Conservation (phyloP, 2,329 filamentous ascomycete species). For the Hypoxylon sp. region DNA sequence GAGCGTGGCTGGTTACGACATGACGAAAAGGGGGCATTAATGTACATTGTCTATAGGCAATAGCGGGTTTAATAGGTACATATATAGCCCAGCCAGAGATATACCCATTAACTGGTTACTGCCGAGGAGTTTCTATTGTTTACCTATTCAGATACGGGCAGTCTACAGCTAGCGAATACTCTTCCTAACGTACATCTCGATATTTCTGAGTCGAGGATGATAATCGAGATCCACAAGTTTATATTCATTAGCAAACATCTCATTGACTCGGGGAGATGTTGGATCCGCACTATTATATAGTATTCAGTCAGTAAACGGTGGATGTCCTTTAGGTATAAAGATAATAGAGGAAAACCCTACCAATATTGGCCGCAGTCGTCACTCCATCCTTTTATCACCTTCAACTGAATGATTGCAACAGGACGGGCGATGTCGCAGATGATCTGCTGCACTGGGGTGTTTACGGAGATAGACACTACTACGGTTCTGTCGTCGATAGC, state of each 20-base stretch:
- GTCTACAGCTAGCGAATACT: not conserved
- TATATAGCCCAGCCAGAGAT: not conserved
- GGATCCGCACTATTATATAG: slow-evolving; percentile 28
- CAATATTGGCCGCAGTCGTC: not conserved
- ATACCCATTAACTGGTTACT: slow-evolving; percentile 1
- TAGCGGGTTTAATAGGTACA: slow-evolving; percentile 13
- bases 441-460: slow-evolving; percentile 54
- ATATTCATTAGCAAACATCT: slow-evolving; percentile 40
- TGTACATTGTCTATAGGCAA: slow-evolving; percentile 13
- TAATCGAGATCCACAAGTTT: slow-evolving; percentile 1
- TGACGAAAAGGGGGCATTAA: slow-evolving; percentile 2
- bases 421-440: slow-evolving; percentile 55
- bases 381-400: slow-evolving; percentile 3
- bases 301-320: not conserved
- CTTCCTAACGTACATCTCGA: slow-evolving; percentile 28
- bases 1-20: slow-evolving; percentile 15
- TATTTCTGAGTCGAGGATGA: not conserved
- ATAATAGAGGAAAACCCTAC: slow-evolving; percentile 8
- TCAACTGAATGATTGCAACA: slow-evolving; percentile 51
- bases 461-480: slow-evolving; percentile 50
- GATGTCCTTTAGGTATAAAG: not conserved
- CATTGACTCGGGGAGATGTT: slow-evolving; percentile 25
- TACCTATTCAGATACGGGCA: too few species aligned
- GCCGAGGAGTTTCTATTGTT: not conserved
- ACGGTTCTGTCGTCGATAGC: slow-evolving; percentile 52